A percentile compares a stretch with the other conserved stretches of the same genome.
Conservation (phyloP, 2,329 filamentous ascomycete species). For the Paracamarosporium sp. region DNA sequence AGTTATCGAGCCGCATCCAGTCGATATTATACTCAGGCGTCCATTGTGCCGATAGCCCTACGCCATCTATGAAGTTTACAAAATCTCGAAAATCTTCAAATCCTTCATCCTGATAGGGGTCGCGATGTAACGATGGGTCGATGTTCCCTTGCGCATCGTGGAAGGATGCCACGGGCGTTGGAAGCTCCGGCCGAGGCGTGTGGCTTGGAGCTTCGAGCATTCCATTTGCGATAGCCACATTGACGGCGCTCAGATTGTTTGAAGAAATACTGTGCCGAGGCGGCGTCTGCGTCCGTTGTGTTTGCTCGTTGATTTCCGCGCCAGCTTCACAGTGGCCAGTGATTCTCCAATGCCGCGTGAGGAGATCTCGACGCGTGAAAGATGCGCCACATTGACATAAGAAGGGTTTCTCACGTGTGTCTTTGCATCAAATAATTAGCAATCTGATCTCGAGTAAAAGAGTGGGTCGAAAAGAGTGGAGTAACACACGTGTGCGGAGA, state of each 20-base stretch:
- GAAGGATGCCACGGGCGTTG: slow-evolving; percentile 14
- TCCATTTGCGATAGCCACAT: slow-evolving; percentile 6
- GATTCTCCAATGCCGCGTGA: slow-evolving; percentile 40
- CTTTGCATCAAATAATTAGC: slow-evolving; percentile 23
- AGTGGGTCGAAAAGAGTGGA: slow-evolving; percentile 7
- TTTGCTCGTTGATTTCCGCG: slow-evolving; percentile 1
- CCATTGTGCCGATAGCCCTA: slow-evolving; percentile 38
- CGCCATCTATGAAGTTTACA: slow-evolving; percentile 42
- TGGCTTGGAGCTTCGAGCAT: slow-evolving; percentile 13
- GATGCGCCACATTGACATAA: slow-evolving; percentile 33
- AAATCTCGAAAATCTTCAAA: slow-evolving; percentile 41
- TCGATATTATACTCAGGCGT: slow-evolving; percentile 39
- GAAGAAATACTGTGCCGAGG: background rate
- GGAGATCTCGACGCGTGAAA: slow-evolving; percentile 36
- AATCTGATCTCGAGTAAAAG: background rate
- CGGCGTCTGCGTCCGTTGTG: background rate
- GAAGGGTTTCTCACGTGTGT: slow-evolving; percentile 40
- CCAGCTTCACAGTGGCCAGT: slow-evolving; percentile 26
- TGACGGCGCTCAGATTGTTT: slow-evolving; percentile 1
- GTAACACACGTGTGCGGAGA: slow-evolving; percentile 37
- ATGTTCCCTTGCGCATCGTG: slow-evolving; percentile 22
- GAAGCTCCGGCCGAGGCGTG: slow-evolving; percentile 17
- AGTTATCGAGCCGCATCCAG: slow-evolving; percentile 29
- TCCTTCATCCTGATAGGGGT: slow-evolving; percentile 28
- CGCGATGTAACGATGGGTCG: slow-evolving; percentile 15